phyloP scores from a whole-genome alignment of 805 yeast species.

The Naumovozyma castellii region DNA sequence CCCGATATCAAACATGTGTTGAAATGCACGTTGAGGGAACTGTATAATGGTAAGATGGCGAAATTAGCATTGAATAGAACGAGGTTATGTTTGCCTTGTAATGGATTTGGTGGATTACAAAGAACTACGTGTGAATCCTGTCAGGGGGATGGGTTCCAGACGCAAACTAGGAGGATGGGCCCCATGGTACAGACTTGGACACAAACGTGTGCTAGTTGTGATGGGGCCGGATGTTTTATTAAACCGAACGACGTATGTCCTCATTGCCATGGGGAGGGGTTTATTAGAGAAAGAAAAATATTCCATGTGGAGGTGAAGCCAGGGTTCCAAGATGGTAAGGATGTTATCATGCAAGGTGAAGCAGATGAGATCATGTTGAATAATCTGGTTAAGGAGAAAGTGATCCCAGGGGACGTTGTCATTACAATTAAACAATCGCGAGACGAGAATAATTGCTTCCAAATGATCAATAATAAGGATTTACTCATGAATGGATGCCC shows the following conservation, averaged over 20 bases:
- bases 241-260: conserved; percentile 31
- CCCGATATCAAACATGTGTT: conserved; percentile 49
- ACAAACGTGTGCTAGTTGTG: conserved; percentile 38
- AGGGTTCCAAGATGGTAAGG: conserved; percentile 46
- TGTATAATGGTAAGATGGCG: conserved; percentile 47
- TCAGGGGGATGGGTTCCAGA: conserved; percentile 35
- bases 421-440: conserved; percentile 33
- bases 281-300: conserved; percentile 39
- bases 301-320: conserved; percentile 45
- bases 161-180: conserved; percentile 36
- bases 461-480: conserved; percentile 35
- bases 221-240: conserved; percentile 34
- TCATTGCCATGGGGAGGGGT: conserved; percentile 39
- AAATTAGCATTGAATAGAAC: conserved; percentile 47
- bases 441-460: conserved; percentile 8
- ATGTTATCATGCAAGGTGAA: conserved; percentile 44
- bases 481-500: conserved; percentile 34
- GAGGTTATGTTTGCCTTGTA: conserved; percentile 40
- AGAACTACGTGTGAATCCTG: conserved; percentile 32
- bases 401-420: conserved; percentile 60
- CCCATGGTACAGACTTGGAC: conserved; percentile 36
- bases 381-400: conserved; percentile 18
- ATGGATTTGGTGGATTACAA: conserved; percentile 41
- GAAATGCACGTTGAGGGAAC: conserved; percentile 43
- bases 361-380: conserved; percentile 52